These are phyloP conservation scores for Paramyrothecium sp. DNA, from an alignment of 2,329 filamentous ascomycete genomes.

Conservation along the genomic window DNA sequence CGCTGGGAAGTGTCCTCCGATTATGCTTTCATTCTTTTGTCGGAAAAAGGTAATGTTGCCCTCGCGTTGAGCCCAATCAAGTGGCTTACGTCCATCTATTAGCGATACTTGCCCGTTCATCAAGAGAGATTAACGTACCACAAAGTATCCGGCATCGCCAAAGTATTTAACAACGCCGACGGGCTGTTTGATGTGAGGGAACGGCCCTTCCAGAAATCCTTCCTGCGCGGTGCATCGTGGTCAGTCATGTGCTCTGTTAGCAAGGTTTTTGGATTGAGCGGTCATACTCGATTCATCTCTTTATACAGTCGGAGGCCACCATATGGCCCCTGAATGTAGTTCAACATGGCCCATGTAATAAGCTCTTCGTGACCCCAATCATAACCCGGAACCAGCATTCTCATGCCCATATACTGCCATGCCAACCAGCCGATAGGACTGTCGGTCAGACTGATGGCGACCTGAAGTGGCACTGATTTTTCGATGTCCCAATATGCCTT, in stretches of 20 bases:
- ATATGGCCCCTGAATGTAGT: slow-evolving; percentile 13
- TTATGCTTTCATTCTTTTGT: not conserved
- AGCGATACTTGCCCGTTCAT: no score
- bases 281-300: not conserved
- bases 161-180: not conserved
- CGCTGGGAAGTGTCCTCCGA: not conserved
- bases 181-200: not conserved
- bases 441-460: slow-evolving; percentile 5
- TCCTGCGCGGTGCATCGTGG: no score
- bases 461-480: slow-evolving; percentile 6
- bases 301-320: not conserved
- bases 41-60: not conserved
- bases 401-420: slow-evolving; percentile 11
- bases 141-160: not conserved
- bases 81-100: not conserved
- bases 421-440: slow-evolving; percentile 9
- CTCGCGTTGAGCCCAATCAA: not conserved
- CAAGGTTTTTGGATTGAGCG: not conserved
- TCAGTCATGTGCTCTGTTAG: no score
- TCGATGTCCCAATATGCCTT: slow-evolving; percentile 45
- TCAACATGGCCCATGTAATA: slow-evolving; percentile 10
- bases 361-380: slow-evolving; percentile 6
- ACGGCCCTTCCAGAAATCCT: not conserved
- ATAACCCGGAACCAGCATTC: not conserved
- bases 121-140: not conserved